Evolutionary conservation across 1,139 yeast genomes (phyloP).

Genomic region (Saccharomyces uvarum): DNA sequence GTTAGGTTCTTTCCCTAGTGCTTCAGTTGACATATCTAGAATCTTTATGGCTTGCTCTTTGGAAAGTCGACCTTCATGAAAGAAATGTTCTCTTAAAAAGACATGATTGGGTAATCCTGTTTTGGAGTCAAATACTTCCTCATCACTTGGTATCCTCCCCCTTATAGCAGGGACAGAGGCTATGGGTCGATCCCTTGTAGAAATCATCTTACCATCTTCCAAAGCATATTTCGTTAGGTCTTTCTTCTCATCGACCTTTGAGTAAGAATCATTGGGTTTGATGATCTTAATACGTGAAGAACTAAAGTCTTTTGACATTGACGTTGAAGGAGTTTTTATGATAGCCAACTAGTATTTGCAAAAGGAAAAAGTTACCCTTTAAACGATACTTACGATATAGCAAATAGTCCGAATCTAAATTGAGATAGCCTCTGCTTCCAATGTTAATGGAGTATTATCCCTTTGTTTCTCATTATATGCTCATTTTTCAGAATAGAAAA

Average conservation of each 20-base stretch:
- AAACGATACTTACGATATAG: neutral
- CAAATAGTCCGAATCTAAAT: neutral
- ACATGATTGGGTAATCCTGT: slow-evolving; percentile 60
- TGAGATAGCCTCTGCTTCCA: no score
- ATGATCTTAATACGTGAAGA: neutral
- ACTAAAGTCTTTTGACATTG: neutral
- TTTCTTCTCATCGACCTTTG: slow-evolving; percentile 14
- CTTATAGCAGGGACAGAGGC: slow-evolving; percentile 62
- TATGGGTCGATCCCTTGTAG: slow-evolving; percentile 63
- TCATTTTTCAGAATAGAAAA: neutral
- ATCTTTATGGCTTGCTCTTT: slow-evolving; percentile 67
- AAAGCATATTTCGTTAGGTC: slow-evolving; percentile 48
- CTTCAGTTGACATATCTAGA: slow-evolving; percentile 52
- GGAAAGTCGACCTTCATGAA: slow-evolving; percentile 67
- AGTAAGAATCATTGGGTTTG: neutral
- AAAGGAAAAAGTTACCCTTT: neutral
- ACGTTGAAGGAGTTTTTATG: neutral
- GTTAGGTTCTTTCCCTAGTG: slow-evolving; percentile 65
- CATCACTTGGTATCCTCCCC: slow-evolving; percentile 52
- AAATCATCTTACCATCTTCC: slow-evolving; percentile 49
- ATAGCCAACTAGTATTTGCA: neutral
- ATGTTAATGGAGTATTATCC: no score
- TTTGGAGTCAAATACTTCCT: slow-evolving; percentile 50
- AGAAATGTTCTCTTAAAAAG: slow-evolving; percentile 64
- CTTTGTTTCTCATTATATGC: neutral